These are phyloP conservation scores for Fusarium setosum DNA, from an alignment of 2,329 filamentous ascomycete species.

Conservation along the genomic window DNA sequence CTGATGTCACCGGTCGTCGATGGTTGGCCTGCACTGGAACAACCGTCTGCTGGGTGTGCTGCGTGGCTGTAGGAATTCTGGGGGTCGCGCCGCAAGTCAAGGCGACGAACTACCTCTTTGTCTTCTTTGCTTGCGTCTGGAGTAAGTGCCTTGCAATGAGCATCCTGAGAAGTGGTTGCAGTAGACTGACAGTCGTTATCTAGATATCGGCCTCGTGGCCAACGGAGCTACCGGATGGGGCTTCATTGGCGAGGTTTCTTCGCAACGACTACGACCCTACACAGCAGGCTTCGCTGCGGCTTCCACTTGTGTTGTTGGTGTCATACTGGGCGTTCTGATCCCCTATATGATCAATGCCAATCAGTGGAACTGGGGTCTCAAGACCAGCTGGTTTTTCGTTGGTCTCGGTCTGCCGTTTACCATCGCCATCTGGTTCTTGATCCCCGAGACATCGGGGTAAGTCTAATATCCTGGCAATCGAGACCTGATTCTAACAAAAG, in stretches of 20 bases:
- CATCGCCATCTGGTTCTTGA: constrained; percentile 42
- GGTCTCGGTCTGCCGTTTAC: constrained; percentile 38
- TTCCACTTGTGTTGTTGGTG: constrained; percentile 33
- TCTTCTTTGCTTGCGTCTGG: background rate
- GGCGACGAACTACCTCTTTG: background rate
- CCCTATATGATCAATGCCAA: constrained; percentile 48
- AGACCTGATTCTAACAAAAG: background rate
- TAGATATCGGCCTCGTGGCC: background rate
- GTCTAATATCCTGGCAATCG: background rate
- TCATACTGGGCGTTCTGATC: constrained; percentile 42
- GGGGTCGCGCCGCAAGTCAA: background rate
- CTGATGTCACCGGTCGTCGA: background rate
- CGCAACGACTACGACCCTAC: constrained; percentile 31
- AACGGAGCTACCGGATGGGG: background rate
- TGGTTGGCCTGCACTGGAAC: background rate
- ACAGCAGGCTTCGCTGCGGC: constrained; percentile 41
- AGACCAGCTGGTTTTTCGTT: constrained; percentile 47
- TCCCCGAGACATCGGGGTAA: constrained; percentile 43
- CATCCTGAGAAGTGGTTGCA: too few relatives aligned
- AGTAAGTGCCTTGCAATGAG: background rate
- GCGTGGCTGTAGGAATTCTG: background rate
- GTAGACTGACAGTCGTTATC: background rate
- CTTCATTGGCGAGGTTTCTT: background rate
- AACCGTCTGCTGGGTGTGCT: background rate
- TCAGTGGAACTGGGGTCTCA: constrained; percentile 47